phyloP scores from a whole-genome alignment of 352 stramenopile species.

The Globisporangium cederbergense region DNA sequence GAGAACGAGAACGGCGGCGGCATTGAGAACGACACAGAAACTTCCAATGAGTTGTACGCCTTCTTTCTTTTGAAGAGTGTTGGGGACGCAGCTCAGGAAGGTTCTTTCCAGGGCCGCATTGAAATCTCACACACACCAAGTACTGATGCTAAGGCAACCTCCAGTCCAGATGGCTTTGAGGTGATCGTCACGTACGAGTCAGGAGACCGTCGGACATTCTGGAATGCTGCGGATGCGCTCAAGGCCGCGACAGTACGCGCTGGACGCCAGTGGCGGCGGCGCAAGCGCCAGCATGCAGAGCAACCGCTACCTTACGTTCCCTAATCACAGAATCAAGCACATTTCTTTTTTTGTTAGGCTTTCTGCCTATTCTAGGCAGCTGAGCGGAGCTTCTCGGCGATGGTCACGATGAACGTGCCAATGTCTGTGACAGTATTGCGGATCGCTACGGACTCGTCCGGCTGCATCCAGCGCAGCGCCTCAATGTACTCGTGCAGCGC shows the following conservation, averaged over 20 bases:
- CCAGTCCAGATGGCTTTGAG: constrained; percentile 17
- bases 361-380: constrained; percentile 11
- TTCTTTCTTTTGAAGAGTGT: constrained; percentile 13
- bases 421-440: constrained; percentile 72
- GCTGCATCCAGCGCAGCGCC: constrained; percentile 62
- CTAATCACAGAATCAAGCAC: not conserved
- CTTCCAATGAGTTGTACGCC: not conserved
- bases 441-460: constrained; percentile 48
- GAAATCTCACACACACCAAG: constrained; percentile 24
- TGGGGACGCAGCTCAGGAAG: not conserved
- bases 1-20: not conserved
- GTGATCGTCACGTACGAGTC: constrained; percentile 47
- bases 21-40: not conserved
- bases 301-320: not conserved
- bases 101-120: constrained; percentile 27
- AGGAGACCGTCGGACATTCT: constrained; percentile 62
- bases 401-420: constrained; percentile 49
- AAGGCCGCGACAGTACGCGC: constrained; percentile 60
- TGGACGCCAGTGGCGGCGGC: constrained; percentile 64
- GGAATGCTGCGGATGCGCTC: constrained; percentile 50
- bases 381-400: constrained; percentile 33
- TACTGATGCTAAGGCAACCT: constrained; percentile 4
- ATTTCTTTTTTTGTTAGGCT: not conserved
- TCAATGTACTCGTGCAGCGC: constrained; percentile 78
- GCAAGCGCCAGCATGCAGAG: constrained; percentile 27